Evolutionary conservation across 192 early-diverging fungal species (phyloP).

Genomic region (Oehlia diaphana): DNA sequence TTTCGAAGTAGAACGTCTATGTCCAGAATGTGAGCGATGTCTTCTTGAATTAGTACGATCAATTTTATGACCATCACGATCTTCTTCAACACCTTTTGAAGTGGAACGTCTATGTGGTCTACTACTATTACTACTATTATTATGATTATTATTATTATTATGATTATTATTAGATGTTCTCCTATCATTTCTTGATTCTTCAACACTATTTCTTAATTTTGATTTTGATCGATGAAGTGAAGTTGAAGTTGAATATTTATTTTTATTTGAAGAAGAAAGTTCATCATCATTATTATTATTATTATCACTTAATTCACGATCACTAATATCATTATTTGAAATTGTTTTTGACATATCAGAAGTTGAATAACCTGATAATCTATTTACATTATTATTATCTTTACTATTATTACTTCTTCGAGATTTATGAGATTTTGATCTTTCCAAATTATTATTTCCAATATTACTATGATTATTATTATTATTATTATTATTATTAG

Average conservation of each 20-base stretch:
- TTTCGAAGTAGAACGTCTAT: neutral
- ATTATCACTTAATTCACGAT: neutral
- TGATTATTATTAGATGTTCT: neutral
- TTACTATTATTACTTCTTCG: neutral
- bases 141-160: neutral
- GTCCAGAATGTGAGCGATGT: neutral
- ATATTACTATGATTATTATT: neutral
- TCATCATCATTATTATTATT: neutral
- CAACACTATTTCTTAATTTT: neutral
- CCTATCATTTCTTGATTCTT: neutral
- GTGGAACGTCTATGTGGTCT: neutral
- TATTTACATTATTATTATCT: neutral
- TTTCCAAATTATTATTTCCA: neutral
- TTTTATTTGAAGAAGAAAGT: neutral
- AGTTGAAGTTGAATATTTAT: neutral
- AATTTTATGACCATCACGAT: neutral
- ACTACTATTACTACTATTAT: no score
- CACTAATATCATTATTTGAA: neutral
- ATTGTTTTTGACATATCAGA: neutral
- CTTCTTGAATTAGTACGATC: neutral
- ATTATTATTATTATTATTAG: neutral
- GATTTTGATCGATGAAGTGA: neutral
- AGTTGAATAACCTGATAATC: neutral
- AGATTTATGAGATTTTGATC: neutral
- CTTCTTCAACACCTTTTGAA: neutral